These are phyloP conservation scores for Botrytis paeoniae DNA, from an alignment of 2,329 filamentous ascomycete genomes.

Conservation along the genomic window DNA sequence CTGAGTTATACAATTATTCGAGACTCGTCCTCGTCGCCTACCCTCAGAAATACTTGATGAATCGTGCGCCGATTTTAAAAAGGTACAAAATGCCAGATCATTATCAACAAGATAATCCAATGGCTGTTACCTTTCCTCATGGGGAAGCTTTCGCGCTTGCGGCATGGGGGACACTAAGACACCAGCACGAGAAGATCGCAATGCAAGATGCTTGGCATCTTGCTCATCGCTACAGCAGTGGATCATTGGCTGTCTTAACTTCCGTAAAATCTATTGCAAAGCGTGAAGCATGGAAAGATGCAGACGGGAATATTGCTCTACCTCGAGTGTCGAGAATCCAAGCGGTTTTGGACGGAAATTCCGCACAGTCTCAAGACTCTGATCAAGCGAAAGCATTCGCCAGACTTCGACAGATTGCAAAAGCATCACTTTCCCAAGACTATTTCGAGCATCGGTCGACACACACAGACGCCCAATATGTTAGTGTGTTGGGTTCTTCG, in stretches of 20 bases:
- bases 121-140: background rate
- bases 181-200: background rate
- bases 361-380: background rate
- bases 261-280: background rate
- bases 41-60: background rate
- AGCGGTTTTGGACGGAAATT: background rate
- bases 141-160: background rate
- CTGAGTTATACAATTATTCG: background rate
- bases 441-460: background rate
- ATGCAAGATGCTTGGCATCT: background rate
- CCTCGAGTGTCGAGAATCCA: background rate
- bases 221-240: background rate
- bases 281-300: background rate
- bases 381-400: background rate
- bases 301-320: background rate
- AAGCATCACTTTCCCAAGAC: background rate
- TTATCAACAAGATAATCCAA: background rate
- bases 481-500: background rate
- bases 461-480: background rate
- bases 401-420: background rate
- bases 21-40: background rate
- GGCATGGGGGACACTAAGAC: background rate
- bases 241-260: background rate
- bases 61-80: background rate
- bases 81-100: background rate